Conservation (phyloP, 768 basidiomycete species). For the Pulveroboletus sp. region DNA sequence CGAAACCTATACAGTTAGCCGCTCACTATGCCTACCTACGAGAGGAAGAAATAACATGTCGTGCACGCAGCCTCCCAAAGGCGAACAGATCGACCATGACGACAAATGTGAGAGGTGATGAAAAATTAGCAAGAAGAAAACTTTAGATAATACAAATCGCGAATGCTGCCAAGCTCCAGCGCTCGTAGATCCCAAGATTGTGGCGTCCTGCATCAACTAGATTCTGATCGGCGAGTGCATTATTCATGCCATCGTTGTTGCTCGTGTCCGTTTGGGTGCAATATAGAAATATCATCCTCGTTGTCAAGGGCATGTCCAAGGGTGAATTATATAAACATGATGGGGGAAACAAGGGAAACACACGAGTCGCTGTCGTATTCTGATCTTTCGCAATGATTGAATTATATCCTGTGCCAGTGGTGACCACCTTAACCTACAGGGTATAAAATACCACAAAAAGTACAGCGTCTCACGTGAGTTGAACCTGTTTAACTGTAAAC, state of each 20-base stretch:
- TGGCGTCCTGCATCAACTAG: slow-evolving; percentile 69
- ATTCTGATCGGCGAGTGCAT: slow-evolving; percentile 78
- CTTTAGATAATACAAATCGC: background rate
- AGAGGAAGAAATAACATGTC: too few relatives aligned
- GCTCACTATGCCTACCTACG: too few relatives aligned
- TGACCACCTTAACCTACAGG: slow-evolving; percentile 88
- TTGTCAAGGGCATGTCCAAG: slow-evolving; percentile 39
- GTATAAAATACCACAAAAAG: slow-evolving; percentile 93
- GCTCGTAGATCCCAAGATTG: slow-evolving; percentile 67
- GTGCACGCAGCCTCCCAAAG: too few relatives aligned
- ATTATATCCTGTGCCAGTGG: slow-evolving; percentile 75
- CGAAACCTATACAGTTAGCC: too few relatives aligned
- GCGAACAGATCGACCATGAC: too few relatives aligned
- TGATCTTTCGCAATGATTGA: slow-evolving; percentile 85
- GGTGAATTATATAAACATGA: background rate
- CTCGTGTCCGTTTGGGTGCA: slow-evolving; percentile 76
- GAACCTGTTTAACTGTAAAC: slow-evolving; percentile 63
- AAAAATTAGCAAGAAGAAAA: background rate
- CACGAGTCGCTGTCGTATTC: slow-evolving; percentile 74
- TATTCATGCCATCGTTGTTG: slow-evolving; percentile 66
- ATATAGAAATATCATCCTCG: slow-evolving; percentile 79
- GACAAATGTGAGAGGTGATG: background rate
- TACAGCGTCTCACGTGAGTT: slow-evolving; percentile 87
- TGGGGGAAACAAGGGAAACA: slow-evolving; percentile 21
- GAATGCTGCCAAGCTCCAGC: slow-evolving; percentile 11